These are phyloP conservation scores for Massariosphaeria phaeospora DNA, from an alignment of 495 filamentous ascomycete genomes.

Conservation along the genomic window DNA sequence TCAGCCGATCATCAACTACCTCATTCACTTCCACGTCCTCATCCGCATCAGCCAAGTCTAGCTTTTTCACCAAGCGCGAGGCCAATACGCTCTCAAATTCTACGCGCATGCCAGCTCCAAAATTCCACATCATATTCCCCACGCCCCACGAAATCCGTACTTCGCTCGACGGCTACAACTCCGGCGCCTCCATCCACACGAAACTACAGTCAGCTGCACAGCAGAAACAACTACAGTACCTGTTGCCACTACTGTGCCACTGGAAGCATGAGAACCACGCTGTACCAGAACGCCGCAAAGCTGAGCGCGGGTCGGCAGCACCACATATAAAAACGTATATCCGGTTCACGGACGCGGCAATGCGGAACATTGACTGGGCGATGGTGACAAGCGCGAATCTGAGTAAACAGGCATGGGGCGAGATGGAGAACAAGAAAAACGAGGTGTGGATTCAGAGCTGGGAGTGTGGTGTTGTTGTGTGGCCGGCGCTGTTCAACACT, in stretches of 20 bases:
- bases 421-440: constrained; percentile 45
- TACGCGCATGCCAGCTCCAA: constrained; percentile 36
- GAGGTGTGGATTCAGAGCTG: constrained; percentile 72
- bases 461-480: constrained; percentile 81
- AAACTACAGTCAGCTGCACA: constrained; percentile 65
- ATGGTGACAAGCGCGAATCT: constrained; percentile 81
- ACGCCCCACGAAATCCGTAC: constrained; percentile 72
- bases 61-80: constrained; percentile 10
- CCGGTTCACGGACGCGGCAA: constrained; percentile 52
- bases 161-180: constrained; percentile 69
- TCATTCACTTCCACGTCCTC: not conserved
- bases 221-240: constrained; percentile 66
- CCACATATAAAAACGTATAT: constrained; percentile 92
- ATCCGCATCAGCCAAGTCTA: not conserved
- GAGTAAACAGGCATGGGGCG: constrained; percentile 89
- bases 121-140: constrained; percentile 67
- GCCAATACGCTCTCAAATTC: constrained; percentile 22
- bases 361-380: constrained; percentile 71
- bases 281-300: constrained; percentile 31
- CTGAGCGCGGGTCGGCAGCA: constrained; percentile 69
- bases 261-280: constrained; percentile 40
- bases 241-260: constrained; percentile 65
- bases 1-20: constrained; percentile 29
- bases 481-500: constrained; percentile 66
- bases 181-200: constrained; percentile 75